These are phyloP conservation scores for Yarrowia osloensis DNA, from an alignment of 805 yeast genomes.

Conservation along the genomic window DNA sequence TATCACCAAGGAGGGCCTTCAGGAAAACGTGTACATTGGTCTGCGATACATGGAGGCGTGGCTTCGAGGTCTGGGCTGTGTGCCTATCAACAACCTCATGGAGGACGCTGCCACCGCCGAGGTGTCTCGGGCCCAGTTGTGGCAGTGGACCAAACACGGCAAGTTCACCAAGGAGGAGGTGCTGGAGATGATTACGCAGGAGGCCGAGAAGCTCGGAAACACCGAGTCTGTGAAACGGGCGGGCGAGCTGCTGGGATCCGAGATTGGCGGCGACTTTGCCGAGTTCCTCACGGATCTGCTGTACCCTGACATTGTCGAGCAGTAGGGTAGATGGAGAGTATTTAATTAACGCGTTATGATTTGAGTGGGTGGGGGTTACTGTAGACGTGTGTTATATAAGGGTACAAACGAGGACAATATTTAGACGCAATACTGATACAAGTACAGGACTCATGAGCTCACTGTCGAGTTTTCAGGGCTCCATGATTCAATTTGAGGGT, in stretches of 20 bases:
- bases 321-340: background rate
- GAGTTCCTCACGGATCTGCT: constrained; percentile 25
- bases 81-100: constrained; percentile 71
- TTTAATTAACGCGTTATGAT: background rate
- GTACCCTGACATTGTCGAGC: constrained; percentile 8
- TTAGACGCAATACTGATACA: too few relatives aligned
- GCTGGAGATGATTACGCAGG: background rate
- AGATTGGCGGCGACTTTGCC: constrained; percentile 26
- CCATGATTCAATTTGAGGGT: too few relatives aligned
- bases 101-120: constrained; percentile 79
- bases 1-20: constrained; percentile 64
- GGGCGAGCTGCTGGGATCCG: background rate
- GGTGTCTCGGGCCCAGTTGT: constrained; percentile 65
- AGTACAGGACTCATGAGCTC: too few relatives aligned
- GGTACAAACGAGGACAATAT: too few relatives aligned
- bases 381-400: too few relatives aligned
- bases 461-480: too few relatives aligned
- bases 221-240: constrained; percentile 6
- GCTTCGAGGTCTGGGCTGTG: constrained; percentile 69
- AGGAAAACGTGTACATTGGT: constrained; percentile 62
- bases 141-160: constrained; percentile 71
- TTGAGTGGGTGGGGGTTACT: too few relatives aligned
- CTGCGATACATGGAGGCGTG: constrained; percentile 70
- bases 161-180: constrained; percentile 49
- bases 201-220: constrained; percentile 17